Evolutionary conservation across 805 yeast species (phyloP).

Genomic region (Spathaspora gorwiae): DNA sequence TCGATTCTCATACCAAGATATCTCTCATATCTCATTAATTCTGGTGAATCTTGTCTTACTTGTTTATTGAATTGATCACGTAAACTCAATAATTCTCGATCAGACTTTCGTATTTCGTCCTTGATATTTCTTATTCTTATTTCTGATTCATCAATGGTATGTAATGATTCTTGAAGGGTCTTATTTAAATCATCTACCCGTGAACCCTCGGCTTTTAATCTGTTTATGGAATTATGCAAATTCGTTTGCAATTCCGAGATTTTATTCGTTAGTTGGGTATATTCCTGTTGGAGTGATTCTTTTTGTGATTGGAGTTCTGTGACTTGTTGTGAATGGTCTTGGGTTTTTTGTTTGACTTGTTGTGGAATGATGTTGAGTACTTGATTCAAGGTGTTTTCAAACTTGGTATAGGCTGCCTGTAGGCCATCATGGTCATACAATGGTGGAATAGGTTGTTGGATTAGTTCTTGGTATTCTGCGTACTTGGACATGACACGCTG

Average conservation of each 20-base stretch:
- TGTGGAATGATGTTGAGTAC: not conserved
- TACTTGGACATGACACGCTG: too few relatives aligned
- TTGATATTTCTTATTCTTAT: constrained; percentile 19
- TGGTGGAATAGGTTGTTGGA: not conserved
- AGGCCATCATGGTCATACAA: not conserved
- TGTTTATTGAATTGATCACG: constrained; percentile 38
- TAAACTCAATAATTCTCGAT: constrained; percentile 19
- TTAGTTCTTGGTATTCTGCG: too few relatives aligned
- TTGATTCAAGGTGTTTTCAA: not conserved
- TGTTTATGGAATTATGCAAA: too few relatives aligned
- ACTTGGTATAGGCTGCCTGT: not conserved
- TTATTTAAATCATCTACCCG: constrained; percentile 21
- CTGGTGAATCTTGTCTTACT: constrained; percentile 46
- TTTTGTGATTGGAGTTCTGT: not conserved
- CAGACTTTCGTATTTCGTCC: constrained; percentile 11
- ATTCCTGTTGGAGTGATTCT: not conserved
- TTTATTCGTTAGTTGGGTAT: too few relatives aligned
- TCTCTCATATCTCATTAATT: constrained; percentile 47
- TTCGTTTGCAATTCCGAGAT: too few relatives aligned
- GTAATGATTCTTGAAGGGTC: constrained; percentile 29
- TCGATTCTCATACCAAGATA: constrained; percentile 53
- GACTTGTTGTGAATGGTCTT: not conserved
- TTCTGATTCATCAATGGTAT: constrained; percentile 20
- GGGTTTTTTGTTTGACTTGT: not conserved
- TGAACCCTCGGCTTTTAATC: too few relatives aligned